Base-by-base conservation (phyloP, 129 eudicot genomes). In the Cynara cardunculus region DNA sequence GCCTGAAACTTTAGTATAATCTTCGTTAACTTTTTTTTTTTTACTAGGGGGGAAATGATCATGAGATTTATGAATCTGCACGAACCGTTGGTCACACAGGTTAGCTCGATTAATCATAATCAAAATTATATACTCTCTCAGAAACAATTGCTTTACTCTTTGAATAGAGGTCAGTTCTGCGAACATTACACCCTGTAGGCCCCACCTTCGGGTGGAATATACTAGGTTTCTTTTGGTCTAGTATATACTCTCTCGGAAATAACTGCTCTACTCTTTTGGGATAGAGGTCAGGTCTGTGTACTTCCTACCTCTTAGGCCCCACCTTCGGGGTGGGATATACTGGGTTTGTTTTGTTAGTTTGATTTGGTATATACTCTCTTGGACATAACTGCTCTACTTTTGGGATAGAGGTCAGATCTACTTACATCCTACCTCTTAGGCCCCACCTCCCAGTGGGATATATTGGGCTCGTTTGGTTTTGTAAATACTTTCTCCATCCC, bases 31-130 rank as follows among this genome's bases (percentile, higher is more conserved):
- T 85, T 83, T 85, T 85, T 83, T 85, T 78, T 22, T 53, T 71
- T 90, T 72, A 68, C 79, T 85, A 95, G 99, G 99, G 99, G 6
- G 99, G 99, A 79, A 95, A 95, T 79, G 99, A 95, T 88, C 80
- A 78, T 34, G 99, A 95, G 85, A 95, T 95, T 30, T 95, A 49
- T 71, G 99, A 92, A 81, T 95, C 97, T 0, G 90, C 76, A 82
- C 85, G 89, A 71, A 95, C 99, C 27, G 41, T 80, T 26, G 99
- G 99, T 44, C 99, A 95, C 90, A 95, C 97, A 88, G 99, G 99
- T 95, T 30, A 81, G 89, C 81, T 86, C 13, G 12, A 41, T 83
- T 73, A 69, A 64, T 14, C n/a, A 26, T 46, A 3, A 30, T 26
- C 44, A 3, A 18, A 32, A 3, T 27, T 19, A 22, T 22, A 53